A percentile compares a stretch with the other conserved stretches of the same genome.
These are phyloP conservation scores for Rhodomyrtus psidioides DNA, from an alignment of 441 rosid genomes.

Conservation along the genomic window DNA sequence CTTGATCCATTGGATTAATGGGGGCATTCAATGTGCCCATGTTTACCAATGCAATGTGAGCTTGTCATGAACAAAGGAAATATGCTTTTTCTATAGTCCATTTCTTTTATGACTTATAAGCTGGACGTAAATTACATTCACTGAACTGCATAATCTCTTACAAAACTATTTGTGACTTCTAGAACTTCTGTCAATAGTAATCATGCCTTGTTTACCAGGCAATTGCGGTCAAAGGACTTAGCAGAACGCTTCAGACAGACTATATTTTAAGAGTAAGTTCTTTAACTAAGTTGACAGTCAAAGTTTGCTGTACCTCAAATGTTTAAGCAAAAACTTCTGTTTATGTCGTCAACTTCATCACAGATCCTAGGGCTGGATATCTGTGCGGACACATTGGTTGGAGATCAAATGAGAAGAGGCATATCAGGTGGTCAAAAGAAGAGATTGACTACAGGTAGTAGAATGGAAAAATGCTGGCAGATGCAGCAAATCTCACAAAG, in stretches of 20 bases:
- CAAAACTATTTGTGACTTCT: neutral
- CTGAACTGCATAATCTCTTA: neutral
- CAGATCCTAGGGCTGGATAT: constrained; percentile 59
- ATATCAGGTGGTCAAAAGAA: constrained; percentile 61
- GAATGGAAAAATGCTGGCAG: neutral
- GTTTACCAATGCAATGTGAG: neutral
- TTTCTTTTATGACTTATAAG: neutral
- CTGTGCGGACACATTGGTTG: constrained; percentile 41
- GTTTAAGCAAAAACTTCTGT: neutral
- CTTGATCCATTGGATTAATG: neutral
- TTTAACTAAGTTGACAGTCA: neutral
- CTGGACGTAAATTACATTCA: neutral
- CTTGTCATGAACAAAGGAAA: neutral
- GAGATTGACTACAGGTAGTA: constrained; percentile 51
- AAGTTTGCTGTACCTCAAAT: neutral
- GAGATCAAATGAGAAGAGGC: constrained; percentile 56
- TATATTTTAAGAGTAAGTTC: constrained; percentile 57
- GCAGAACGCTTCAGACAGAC: constrained; percentile 60
- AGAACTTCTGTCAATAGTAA: neutral
- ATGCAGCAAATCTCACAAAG: neutral
- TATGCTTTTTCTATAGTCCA: neutral
- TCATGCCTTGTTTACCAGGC: constrained; percentile 32
- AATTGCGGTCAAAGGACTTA: constrained; percentile 45
- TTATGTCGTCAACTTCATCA: neutral
- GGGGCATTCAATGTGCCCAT: neutral